Conservation (phyloP, 352 stramenopile genomes). For the Phytophthora foliorum region DNA sequence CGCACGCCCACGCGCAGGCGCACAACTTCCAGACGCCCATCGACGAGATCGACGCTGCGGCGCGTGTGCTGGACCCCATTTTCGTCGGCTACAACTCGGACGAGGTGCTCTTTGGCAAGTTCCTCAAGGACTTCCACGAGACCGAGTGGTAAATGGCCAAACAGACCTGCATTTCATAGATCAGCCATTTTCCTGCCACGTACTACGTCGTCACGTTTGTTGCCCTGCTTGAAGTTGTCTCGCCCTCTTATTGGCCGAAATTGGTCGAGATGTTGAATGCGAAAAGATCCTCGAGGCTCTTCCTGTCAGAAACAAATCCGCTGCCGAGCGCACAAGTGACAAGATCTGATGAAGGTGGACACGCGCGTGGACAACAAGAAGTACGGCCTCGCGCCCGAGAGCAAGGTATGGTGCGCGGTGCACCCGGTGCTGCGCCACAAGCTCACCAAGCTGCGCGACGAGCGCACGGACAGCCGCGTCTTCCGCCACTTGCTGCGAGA, state of each 20-base stretch:
- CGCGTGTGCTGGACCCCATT: constrained; percentile 95
- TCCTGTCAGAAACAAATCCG: constrained; percentile 32
- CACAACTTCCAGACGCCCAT: constrained; percentile 97
- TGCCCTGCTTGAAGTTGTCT: constrained; percentile 31
- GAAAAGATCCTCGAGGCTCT: constrained; percentile 9
- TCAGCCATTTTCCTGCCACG: neutral
- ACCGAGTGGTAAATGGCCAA: constrained; percentile 81
- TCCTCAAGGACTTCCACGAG: constrained; percentile 89
- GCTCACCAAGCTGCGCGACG: constrained; percentile 96
- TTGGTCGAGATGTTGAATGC: neutral
- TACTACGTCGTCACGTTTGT: neutral
- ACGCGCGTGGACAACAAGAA: constrained; percentile 74
- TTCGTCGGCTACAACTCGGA: constrained; percentile 79
- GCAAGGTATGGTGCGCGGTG: constrained; percentile 86
- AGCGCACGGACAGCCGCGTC: constrained; percentile 91
- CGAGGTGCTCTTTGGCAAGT: constrained; percentile 65
- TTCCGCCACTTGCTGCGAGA: constrained; percentile 97
- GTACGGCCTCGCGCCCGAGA: constrained; percentile 65
- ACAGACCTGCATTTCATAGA: neutral
- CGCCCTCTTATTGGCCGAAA: constrained; percentile 34
- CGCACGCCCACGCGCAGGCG: constrained; percentile 87
- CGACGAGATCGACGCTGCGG: constrained; percentile 95
- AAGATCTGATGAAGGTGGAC: constrained; percentile 65
- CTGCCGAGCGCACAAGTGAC: constrained; percentile 19
- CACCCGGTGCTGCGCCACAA: constrained; percentile 97